Evolutionary conservation across 371 early-diverging fungal genomes (phyloP).

Genomic region (Mortierella sp.): DNA sequence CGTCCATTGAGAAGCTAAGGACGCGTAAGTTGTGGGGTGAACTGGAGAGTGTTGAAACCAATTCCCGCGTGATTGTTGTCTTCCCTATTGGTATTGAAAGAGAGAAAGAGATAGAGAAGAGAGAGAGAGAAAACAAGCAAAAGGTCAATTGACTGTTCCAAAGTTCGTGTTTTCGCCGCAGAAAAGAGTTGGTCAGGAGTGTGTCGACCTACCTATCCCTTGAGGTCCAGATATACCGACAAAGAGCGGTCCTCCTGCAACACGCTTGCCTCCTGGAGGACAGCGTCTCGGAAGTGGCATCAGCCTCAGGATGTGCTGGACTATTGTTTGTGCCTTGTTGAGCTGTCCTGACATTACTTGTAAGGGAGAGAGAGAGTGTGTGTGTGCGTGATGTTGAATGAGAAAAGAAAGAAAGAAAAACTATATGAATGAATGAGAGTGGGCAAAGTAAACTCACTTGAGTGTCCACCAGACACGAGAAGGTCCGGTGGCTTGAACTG

Average conservation of each 20-base stretch:
- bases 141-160: not conserved
- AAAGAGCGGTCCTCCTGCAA: conserved; percentile 67
- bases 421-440: not conserved
- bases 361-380: no score
- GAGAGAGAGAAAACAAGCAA: not conserved
- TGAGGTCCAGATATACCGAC: conserved; percentile 86
- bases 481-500: not conserved
- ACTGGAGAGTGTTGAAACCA: conserved; percentile 62
- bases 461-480: not conserved
- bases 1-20: conserved; percentile 87
- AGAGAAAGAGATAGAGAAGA: not conserved
- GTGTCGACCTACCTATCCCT: conserved; percentile 69
- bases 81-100: conserved; percentile 61
- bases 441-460: not conserved
- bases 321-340: conserved; percentile 46
- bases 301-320: conserved; percentile 46
- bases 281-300: conserved; percentile 36
- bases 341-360: conserved; percentile 29
- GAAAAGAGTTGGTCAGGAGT: not conserved
- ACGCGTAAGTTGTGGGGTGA: conserved; percentile 67
- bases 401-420: not conserved
- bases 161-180: not conserved
- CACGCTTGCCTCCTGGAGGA: conserved; percentile 32
- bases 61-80: conserved; percentile 74
- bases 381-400: not conserved